Evolutionary conservation across 2,329 filamentous ascomycete species (phyloP), one percentile per base, ranked within the genome.

Genomic region (Dactylonectria macrodidyma): DNA sequence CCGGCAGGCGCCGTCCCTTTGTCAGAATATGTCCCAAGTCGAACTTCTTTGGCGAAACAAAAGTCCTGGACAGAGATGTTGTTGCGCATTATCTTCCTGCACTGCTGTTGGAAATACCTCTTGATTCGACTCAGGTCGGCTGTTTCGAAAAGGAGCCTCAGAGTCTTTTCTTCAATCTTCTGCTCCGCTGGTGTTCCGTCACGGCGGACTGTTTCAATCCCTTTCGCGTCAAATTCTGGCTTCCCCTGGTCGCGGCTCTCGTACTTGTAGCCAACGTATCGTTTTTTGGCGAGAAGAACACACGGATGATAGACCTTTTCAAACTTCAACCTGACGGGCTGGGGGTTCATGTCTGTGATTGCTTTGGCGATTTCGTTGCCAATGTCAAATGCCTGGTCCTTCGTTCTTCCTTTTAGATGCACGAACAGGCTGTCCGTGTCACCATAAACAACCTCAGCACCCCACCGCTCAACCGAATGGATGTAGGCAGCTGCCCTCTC

Each of bases 271-370:
- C 97, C 97, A 4, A 98, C 97, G 75, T 99, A 99, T 62, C 96
- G 92, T 79, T 99, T 99, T 84, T 99, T 99, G 19, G 97, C 95
- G 0, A 99, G 87, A 5, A 99, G 87, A 0, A 98, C 91, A 78
- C 95, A 98, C 0, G 97, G 96, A 71, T 97, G 93, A 80, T 99
- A 99, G 1, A 99, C 95, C 75, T 99, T 99, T 79, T 99, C 96
- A 74, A 99, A 98, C 79, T 98, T 98, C 70, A 99, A 91, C 81
- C 97, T 98, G 73, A 99, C 86, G 0, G 96, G 96, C 1, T 92
- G 89, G 2, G 96, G 97, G 76, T 98, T 99, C 84, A 93, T 92
- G 62, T 94, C 89, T 0, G 96, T 98, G 65, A 99, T 90, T 14
- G 92, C 91, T 76, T 93, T 89, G 38, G 95, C 92, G 68, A 99